Percentiles rank a stretch among this genome's conserved stretches.
These are phyloP conservation scores for Nicotiana sylvestris DNA, from an alignment of 257 asterid genomes.

Conservation along the genomic window DNA sequence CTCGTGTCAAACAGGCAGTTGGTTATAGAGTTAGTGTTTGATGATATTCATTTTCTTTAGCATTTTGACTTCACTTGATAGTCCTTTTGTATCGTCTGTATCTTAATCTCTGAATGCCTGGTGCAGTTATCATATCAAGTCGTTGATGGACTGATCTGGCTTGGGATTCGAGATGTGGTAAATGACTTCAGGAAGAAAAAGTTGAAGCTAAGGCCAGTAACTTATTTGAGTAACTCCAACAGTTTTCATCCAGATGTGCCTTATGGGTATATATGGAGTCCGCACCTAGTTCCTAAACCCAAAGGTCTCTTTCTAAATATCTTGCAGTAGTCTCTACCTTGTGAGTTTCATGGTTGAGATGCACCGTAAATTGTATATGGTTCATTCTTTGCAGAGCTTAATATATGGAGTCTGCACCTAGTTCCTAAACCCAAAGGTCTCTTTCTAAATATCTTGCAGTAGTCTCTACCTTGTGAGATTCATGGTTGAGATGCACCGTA, in stretches of 20 bases:
- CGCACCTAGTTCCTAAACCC: conserved; percentile 92
- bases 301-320: conserved; percentile 41
- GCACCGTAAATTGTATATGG: background rate
- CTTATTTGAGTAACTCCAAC: conserved; percentile 68
- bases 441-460: background rate
- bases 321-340: background rate
- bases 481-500: background rate
- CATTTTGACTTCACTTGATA: conserved; percentile 5
- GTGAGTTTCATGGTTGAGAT: background rate
- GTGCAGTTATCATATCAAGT: conserved; percentile 83
- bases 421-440: conserved; percentile 93
- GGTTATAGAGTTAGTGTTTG: conserved; percentile 64
- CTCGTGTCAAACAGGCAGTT: conserved; percentile 82
- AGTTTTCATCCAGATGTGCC: conserved; percentile 51
- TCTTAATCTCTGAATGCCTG: conserved; percentile 13
- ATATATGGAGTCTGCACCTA: conserved; percentile 86
- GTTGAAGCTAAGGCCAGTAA: conserved; percentile 65
- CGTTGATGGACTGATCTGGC: conserved; percentile 82
- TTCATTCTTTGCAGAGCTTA: background rate
- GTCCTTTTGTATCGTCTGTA: background rate
- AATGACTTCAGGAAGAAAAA: conserved; percentile 84
- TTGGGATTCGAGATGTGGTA: conserved; percentile 86
- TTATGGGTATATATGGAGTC: conserved; percentile 92
- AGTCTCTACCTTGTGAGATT: background rate
- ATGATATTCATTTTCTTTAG: conserved; percentile 13